Base-by-base conservation (phyloP, 148 eudicot species). In the Rhododendron molle region DNA sequence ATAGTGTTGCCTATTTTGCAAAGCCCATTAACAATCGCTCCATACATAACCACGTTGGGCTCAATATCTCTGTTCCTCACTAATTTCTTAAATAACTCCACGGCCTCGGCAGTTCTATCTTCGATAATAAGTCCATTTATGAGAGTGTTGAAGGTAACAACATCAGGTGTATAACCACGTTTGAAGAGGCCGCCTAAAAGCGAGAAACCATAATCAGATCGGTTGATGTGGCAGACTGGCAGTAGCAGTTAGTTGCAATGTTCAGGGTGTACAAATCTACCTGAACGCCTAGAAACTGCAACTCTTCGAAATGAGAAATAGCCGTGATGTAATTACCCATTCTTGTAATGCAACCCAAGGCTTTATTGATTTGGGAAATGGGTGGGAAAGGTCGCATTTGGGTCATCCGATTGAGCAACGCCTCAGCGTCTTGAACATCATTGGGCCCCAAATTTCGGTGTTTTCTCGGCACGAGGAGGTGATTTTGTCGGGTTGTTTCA, bases 51-150 rank as follows among this genome's bases (percentile, higher is more conserved):
- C 43, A 40, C 43, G 43, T 40, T 40, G 43, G 43, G 43, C 43
- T 40, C 43, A 40, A 40, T 40, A 40, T 40, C 43, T 5, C 7
- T 40, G 7, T 5, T 40, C 43, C 43, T 40, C 7, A 40, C 7
- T 40, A 40, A 40, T 40, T 40, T 40, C 43, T 40, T 40, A 40
- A 40, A 40, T 40, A 40, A 40, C 43, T 40, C 7, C 7, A 5
- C 7, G 43, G 43, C 43, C 43, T 46, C 49, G 9, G 49, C 49
- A 46, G 2, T 46, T 46, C 49, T 46, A 46, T 46, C 11, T 46
- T 46, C 49, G 49, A 28, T 52, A 50, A 62, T 34, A 28, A 85
- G 76, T 28, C 86, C 86, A 32, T 79, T 79, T 1, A 85, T 62
- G 16, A 85, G 82, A 78, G 83, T 47, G 18, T 13, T 85, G 44